Conservation (phyloP, 2,329 filamentous ascomycete species). For the Neobulgaria alba region DNA sequence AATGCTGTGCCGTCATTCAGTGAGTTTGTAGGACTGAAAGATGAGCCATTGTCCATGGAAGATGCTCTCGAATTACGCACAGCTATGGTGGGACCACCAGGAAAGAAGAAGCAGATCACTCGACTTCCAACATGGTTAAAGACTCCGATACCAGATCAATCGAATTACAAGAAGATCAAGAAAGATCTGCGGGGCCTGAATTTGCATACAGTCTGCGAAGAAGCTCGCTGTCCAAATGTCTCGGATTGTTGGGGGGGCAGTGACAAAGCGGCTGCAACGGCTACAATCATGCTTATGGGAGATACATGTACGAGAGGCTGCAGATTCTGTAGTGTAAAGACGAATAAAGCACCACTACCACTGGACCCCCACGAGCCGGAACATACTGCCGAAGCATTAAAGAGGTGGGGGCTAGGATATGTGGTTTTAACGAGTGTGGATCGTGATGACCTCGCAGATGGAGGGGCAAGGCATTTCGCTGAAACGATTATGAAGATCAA, state of each 20-base stretch:
- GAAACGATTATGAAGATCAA: slow-evolving; percentile 95
- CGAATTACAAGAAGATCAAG: slow-evolving; percentile 92
- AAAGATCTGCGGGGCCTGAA: slow-evolving; percentile 81
- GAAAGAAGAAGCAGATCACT: slow-evolving; percentile 55
- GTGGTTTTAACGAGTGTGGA: slow-evolving; percentile 92
- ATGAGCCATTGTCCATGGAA: slow-evolving; percentile 36
- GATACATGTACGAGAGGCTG: slow-evolving; percentile 96
- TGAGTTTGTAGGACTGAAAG: slow-evolving; percentile 42
- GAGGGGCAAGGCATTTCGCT: slow-evolving; percentile 81
- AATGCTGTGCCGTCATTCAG: slow-evolving; percentile 45
- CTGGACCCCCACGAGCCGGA: slow-evolving; percentile 95
- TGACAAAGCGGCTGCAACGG: slow-evolving; percentile 82
- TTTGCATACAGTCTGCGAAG: slow-evolving; percentile 94
- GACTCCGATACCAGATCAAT: slow-evolving; percentile 78
- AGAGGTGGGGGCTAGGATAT: slow-evolving; percentile 89
- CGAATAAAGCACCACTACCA: slow-evolving; percentile 62
- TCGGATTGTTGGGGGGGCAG: slow-evolving; percentile 95
- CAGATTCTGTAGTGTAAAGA: slow-evolving; percentile 96
- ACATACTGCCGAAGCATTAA: slow-evolving; percentile 88
- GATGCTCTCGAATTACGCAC: slow-evolving; percentile 54
- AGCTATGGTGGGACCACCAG: slow-evolving; percentile 54
- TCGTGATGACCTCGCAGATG: slow-evolving; percentile 83
- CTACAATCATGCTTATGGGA: slow-evolving; percentile 99
- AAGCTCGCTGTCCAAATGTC: slow-evolving; percentile 95
- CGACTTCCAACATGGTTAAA: slow-evolving; percentile 91